Conservation (phyloP, 1,139 yeast genomes). For the Yamadazyma epiphylla region DNA sequence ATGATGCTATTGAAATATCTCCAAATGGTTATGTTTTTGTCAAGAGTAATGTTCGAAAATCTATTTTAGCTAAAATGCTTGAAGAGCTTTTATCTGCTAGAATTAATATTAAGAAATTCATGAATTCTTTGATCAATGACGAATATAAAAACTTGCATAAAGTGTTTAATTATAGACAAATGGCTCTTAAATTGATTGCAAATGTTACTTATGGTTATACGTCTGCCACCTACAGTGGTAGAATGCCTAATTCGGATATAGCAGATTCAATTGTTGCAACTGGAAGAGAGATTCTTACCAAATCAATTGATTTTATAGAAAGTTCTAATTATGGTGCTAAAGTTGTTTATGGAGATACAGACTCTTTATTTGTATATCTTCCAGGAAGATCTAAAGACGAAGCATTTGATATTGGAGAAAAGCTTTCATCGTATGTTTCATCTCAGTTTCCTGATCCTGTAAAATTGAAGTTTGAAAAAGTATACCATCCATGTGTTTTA, state of each 20-base stretch:
- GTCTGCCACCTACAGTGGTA: slow-evolving; percentile 89
- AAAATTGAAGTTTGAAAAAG: slow-evolving; percentile 83
- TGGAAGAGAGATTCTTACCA: slow-evolving; percentile 77
- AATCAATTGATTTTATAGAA: slow-evolving; percentile 70
- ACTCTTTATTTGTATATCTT: slow-evolving; percentile 82
- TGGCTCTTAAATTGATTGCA: slow-evolving; percentile 86
- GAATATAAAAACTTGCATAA: slow-evolving; percentile 36
- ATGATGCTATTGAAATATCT: slow-evolving; percentile 55
- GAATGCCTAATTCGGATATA: slow-evolving; percentile 95
- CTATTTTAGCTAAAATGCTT: slow-evolving; percentile 79
- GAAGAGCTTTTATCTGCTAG: slow-evolving; percentile 78
- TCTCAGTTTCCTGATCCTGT: slow-evolving; percentile 76
- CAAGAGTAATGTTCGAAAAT: slow-evolving; percentile 60
- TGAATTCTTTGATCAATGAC: slow-evolving; percentile 49
- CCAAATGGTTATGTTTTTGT: slow-evolving; percentile 88
- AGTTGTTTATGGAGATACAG: slow-evolving; percentile 96
- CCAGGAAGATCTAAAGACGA: slow-evolving; percentile 78
- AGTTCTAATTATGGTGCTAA: slow-evolving; percentile 73
- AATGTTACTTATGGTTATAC: slow-evolving; percentile 96
- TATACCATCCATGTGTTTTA: slow-evolving; percentile 80
- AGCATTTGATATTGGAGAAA: slow-evolving; percentile 72
- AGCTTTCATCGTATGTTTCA: slow-evolving; percentile 64
- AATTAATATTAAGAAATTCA: slow-evolving; percentile 71
- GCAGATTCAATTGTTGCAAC: slow-evolving; percentile 94
- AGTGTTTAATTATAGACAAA: slow-evolving; percentile 71